Base-by-base conservation (phyloP, 2,329 filamentous ascomycete species). In the Tolypocladium album region DNA sequence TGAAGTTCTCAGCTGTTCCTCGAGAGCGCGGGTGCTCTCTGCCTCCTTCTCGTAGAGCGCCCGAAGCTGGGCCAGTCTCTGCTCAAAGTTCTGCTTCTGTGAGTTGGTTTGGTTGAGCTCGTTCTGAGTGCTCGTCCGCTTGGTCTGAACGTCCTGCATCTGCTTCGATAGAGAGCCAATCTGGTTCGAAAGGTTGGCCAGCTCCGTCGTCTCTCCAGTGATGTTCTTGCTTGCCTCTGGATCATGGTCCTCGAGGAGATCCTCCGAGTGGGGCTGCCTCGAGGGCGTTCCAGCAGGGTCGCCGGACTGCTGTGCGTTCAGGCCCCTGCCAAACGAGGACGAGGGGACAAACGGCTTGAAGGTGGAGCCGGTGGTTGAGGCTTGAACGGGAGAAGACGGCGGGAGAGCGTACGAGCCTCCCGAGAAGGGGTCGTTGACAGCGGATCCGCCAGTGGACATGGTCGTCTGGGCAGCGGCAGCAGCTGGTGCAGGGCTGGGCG, bases 131-230 rank as follows among this genome's bases (percentile, higher is more conserved):
- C 85, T 84, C 6, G 79, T 83, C 64, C 92, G 88, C 75, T 96
- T 93, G 40, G 82, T 85, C 71, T 96, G 91, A 1, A 96, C 88
- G 66, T 93, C 91, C 70, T 96, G 91, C 86, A 96, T 96, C 75
- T 99, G 92, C 69, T 88, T 95, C 0, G 92, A 89, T 59, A 99
- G 76, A 2, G 89, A 93, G 39, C 91, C 88, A 64, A 99, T 91
- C 73, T 97, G 94, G 72, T 96, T 97, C 0, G 93, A 97, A 66
- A 99, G 81, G 70, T 99, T 97, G 58, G 92, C 94, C 61, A 99
- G 81, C 72, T 99, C 94, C 0, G 89, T 88, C 2, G 92, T 94
- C 70, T 99, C 94, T 64, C 87, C 88, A 0, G 89, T 94, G 34
- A 97, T 79, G 71, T 89, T 95, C 73, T 89, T 94, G 75, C 88